These are phyloP conservation scores for Vanrija sp. DNA, from an alignment of 1,284 basidiomycete species.

Conservation along the genomic window DNA sequence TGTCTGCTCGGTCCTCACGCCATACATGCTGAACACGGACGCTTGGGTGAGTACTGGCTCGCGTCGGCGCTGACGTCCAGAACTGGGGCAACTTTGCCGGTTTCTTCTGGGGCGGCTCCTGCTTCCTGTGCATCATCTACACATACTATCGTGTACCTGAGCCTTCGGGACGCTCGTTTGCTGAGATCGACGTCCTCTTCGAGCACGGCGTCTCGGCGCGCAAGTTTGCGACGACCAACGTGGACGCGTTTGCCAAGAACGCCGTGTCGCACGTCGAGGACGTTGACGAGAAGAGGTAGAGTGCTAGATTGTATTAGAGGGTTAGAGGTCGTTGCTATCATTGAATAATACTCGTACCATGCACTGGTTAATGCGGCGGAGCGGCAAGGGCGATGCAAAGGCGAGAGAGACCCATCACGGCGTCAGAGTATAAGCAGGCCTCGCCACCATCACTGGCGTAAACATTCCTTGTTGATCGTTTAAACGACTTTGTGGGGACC, in stretches of 20 bases:
- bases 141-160: conserved; percentile 32
- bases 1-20: conserved; percentile 44
- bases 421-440: too few species aligned
- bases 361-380: too few species aligned
- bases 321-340: too few species aligned
- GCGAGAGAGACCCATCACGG: too few species aligned
- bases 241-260: conserved; percentile 12
- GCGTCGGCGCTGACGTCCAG: not conserved
- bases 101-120: conserved; percentile 31
- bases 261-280: not conserved
- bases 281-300: not conserved
- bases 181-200: conserved; percentile 50
- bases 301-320: too few species aligned
- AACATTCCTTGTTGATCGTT: too few species aligned
- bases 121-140: conserved; percentile 40
- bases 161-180: conserved; percentile 48
- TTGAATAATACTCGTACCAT: too few species aligned
- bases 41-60: conserved; percentile 30
- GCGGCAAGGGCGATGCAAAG: too few species aligned
- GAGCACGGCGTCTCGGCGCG: conserved; percentile 28
- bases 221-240: conserved; percentile 25
- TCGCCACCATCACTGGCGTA: too few species aligned
- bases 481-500: too few species aligned
- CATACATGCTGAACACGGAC: conserved; percentile 51
- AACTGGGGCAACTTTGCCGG: conserved; percentile 43